Percentiles rank a stretch among this genome's conserved stretches.
phyloP scores from a whole-genome alignment of 768 basidiomycete genomes.

The Leucocoprinus leucothites region DNA sequence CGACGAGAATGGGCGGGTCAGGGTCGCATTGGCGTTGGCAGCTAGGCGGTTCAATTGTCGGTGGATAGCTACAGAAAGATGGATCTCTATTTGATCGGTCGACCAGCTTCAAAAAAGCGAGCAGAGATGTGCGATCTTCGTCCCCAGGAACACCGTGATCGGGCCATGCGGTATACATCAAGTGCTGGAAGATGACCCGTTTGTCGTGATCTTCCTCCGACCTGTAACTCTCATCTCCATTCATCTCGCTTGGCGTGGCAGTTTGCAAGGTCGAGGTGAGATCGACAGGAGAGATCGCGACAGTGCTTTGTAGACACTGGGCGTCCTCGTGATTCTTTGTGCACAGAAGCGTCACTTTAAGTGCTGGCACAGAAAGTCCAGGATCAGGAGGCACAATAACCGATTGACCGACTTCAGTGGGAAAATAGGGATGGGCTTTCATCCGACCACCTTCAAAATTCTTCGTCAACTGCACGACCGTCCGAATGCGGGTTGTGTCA shows the following conservation, averaged over 20 bases:
- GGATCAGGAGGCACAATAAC: constrained; percentile 43
- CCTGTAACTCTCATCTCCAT: constrained; percentile 13
- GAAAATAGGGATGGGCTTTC: constrained; percentile 82
- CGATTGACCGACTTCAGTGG: constrained; percentile 52
- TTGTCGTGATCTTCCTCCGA: constrained; percentile 22
- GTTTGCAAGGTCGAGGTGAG: constrained; percentile 6
- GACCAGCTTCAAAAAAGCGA: constrained; percentile 63
- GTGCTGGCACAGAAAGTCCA: constrained; percentile 35
- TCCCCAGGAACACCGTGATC: constrained; percentile 77
- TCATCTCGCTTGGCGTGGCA: background rate
- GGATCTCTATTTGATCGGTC: constrained; percentile 56
- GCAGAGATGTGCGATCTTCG: constrained; percentile 55
- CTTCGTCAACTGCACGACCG: constrained; percentile 80
- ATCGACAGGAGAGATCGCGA: constrained; percentile 46
- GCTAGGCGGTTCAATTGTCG: constrained; percentile 12
- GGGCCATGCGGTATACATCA: constrained; percentile 79
- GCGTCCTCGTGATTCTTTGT: constrained; percentile 47
- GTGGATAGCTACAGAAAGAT: constrained; percentile 25
- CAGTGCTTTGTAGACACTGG: constrained; percentile 57
- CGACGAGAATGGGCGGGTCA: constrained; percentile 76
- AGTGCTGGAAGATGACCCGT: constrained; percentile 58
- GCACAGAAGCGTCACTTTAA: constrained; percentile 58
- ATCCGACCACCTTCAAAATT: constrained; percentile 64
- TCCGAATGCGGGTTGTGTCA: constrained; percentile 50
- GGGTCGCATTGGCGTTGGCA: constrained; percentile 32